Percentiles rank a stretch among this genome's conserved stretches.
Evolutionary conservation across 192 early-diverging fungal genomes (phyloP).

Genomic region (Pilaira anomala): DNA sequence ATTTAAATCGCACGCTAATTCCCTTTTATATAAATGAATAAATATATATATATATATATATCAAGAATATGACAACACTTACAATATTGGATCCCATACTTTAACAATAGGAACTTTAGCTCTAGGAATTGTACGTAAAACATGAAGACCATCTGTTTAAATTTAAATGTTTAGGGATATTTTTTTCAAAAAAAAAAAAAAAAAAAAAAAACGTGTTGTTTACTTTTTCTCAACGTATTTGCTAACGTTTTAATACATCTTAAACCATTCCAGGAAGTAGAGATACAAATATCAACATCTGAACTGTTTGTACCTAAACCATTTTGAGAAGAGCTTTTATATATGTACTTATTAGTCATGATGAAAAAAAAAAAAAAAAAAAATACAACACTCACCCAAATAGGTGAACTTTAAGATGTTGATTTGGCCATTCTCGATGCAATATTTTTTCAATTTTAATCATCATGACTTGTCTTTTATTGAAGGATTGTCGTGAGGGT

Average conservation of each 20-base stretch:
- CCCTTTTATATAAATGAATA: conserved; percentile 32
- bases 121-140: conserved; percentile 69
- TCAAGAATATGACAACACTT: conserved; percentile 30
- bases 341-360: background rate
- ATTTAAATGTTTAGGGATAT: conserved; percentile 6
- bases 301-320: conserved; percentile 77
- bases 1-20: conserved; percentile 87
- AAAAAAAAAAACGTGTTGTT: background rate
- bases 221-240: conserved; percentile 67
- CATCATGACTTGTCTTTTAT: conserved; percentile 62
- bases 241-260: conserved; percentile 73
- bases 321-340: conserved; percentile 76
- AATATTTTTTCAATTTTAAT: conserved; percentile 81
- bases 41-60: background rate
- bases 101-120: conserved; percentile 95
- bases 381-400: conserved; percentile 68
- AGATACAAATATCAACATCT: conserved; percentile 92
- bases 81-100: conserved; percentile 84
- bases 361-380: too few relatives aligned
- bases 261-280: conserved; percentile 77
- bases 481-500: conserved; percentile 64
- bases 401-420: conserved; percentile 72
- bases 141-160: conserved; percentile 71
- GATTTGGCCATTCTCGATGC: conserved; percentile 76
- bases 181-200: background rate